A percentile compares a stretch with the other conserved stretches of the same genome.
Conservation (phyloP, 345 rosid genomes). For the Reutealis trisperma region DNA sequence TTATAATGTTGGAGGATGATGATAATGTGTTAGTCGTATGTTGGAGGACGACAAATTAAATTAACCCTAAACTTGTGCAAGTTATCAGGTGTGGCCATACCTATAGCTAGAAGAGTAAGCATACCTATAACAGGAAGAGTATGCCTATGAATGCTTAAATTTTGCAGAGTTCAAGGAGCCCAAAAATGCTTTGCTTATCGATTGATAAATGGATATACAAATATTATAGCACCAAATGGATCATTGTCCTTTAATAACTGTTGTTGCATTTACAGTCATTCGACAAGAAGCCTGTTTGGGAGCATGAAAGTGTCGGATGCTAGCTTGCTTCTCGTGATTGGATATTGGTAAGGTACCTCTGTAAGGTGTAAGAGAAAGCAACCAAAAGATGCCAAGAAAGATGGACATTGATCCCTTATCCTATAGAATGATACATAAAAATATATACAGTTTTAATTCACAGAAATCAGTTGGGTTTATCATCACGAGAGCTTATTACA, state of each 20-base stretch:
- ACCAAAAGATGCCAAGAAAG: neutral
- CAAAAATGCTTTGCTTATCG: too few species aligned
- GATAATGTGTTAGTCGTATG: too few species aligned
- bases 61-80: neutral
- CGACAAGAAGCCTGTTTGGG: too few species aligned
- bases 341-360: too few species aligned
- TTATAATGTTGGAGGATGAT: too few species aligned
- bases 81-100: neutral
- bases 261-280: neutral
- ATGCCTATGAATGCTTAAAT: neutral
- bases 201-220: neutral
- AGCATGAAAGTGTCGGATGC: too few species aligned
- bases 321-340: too few species aligned
- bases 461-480: conserved; percentile 14
- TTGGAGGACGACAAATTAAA: too few species aligned
- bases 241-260: neutral
- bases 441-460: conserved; percentile 23
- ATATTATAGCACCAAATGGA: neutral
- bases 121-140: too few species aligned
- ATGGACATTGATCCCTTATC: neutral
- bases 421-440: neutral
- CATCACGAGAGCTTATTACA: conserved; percentile 12
- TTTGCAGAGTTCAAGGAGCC: neutral
- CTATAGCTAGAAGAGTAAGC: too few species aligned
- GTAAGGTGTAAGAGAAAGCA: neutral